These are phyloP conservation scores for Podaxis mareebaensis DNA, from an alignment of 768 basidiomycete species.

Conservation along the genomic window DNA sequence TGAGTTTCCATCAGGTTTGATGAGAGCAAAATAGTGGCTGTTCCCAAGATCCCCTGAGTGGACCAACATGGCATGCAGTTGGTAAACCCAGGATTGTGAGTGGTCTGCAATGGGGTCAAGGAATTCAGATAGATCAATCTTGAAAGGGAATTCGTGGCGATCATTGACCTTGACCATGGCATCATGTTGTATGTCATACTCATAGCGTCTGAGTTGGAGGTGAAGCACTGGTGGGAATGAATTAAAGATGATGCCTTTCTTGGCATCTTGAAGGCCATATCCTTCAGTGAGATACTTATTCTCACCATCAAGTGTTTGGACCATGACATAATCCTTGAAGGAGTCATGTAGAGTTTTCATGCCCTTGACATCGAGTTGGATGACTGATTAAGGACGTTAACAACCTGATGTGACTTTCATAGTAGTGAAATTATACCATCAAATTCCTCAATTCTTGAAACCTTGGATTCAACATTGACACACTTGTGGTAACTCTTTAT, in stretches of 20 bases:
- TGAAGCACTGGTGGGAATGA: conserved; percentile 99
- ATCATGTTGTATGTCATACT: conserved; percentile 98
- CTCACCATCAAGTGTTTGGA: conserved; percentile 97
- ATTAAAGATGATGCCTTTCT: conserved; percentile 98
- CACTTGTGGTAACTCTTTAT: conserved; percentile 99
- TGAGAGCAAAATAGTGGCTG: conserved; percentile 98
- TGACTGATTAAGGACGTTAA: conserved; percentile 54
- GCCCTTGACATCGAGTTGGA: conserved; percentile 98
- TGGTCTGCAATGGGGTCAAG: conserved; percentile 82
- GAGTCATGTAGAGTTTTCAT: conserved; percentile 97
- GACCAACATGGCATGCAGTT: conserved; percentile 93
- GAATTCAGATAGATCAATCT: conserved; percentile 94
- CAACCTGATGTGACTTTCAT: background rate
- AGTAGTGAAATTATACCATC: conserved; percentile 59
- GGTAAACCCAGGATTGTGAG: conserved; percentile 89
- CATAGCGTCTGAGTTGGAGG: conserved; percentile 96
- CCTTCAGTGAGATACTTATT: conserved; percentile 99
- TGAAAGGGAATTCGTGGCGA: conserved; percentile 98
- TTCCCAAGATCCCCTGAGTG: conserved; percentile 99
- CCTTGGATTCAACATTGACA: conserved; percentile 96
- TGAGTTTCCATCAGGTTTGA: conserved; percentile 94
- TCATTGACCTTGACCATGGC: conserved; percentile 99
- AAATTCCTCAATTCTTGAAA: conserved; percentile 92
- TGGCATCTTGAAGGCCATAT: conserved; percentile 94
- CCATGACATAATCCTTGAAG: conserved; percentile 95